These are phyloP conservation scores for Panicum miliaceum DNA, from an alignment of 176 grass and related monocot species.

Conservation along the genomic window DNA sequence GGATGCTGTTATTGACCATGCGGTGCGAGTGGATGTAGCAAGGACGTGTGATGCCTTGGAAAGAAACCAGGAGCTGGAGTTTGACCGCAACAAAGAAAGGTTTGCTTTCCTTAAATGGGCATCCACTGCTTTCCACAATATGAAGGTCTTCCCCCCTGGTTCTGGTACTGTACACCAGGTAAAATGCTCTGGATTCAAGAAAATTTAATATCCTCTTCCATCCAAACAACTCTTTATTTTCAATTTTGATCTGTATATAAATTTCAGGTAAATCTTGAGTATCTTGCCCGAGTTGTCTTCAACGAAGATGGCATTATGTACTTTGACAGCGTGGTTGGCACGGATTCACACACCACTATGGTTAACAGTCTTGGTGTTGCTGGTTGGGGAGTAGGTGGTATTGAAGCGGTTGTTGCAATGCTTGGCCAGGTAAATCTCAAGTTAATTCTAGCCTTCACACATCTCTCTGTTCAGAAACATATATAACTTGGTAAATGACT, in stretches of 20 bases:
- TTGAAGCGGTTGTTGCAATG: slow-evolving; percentile 83
- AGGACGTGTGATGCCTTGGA: slow-evolving; percentile 67
- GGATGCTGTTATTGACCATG: slow-evolving; percentile 85
- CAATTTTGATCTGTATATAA: slow-evolving; percentile 6
- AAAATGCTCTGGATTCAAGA: slow-evolving; percentile 10
- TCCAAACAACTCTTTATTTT: slow-evolving; percentile 8
- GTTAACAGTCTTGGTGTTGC: slow-evolving; percentile 81
- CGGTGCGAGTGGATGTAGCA: slow-evolving; percentile 83
- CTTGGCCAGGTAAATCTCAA: slow-evolving; percentile 76
- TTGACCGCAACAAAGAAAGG: slow-evolving; percentile 78
- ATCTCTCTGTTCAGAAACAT: neutral
- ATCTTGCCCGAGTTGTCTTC: slow-evolving; percentile 84
- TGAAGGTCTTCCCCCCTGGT: slow-evolving; percentile 83
- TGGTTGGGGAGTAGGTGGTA: slow-evolving; percentile 93
- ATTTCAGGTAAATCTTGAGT: slow-evolving; percentile 79
- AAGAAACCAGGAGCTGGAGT: slow-evolving; percentile 77
- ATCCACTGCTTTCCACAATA: slow-evolving; percentile 79
- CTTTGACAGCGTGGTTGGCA: slow-evolving; percentile 76
- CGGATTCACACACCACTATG: slow-evolving; percentile 92
- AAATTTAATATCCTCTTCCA: neutral
- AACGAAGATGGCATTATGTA: slow-evolving; percentile 67
- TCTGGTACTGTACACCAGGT: slow-evolving; percentile 92
- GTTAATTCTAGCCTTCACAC: neutral
- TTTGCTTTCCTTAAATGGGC: slow-evolving; percentile 92
- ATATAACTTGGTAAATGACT: too few species aligned